Conservation (phyloP, 1,284 basidiomycete species). For the Naganishia sp. region DNA sequence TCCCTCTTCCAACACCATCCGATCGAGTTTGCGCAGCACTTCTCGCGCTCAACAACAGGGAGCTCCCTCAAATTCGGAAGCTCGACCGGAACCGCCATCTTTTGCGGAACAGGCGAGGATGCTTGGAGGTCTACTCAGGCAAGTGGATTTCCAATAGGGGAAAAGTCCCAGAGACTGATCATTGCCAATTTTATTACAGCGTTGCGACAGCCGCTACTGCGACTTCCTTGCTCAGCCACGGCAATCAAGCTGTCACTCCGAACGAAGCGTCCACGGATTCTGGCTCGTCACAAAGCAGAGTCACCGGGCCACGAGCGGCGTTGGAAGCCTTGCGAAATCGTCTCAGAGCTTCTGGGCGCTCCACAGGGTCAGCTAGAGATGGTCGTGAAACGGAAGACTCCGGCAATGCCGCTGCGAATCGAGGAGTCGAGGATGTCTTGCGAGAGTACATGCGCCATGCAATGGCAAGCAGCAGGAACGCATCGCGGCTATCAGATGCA, state of each 20-base stretch:
- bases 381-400: slow-evolving; percentile 1
- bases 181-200: slow-evolving; percentile 39
- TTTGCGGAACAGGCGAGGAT: slow-evolving; percentile 50
- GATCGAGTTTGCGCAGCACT: too few species aligned
- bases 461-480: slow-evolving; percentile 40
- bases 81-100: slow-evolving; percentile 31
- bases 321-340: slow-evolving; percentile 47
- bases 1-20: too few species aligned
- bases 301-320: slow-evolving; percentile 30
- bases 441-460: slow-evolving; percentile 48
- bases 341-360: slow-evolving; percentile 37
- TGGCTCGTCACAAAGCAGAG: slow-evolving; percentile 35
- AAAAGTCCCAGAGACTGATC: slow-evolving; percentile 48
- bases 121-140: slow-evolving; percentile 52
- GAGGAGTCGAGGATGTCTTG: slow-evolving; percentile 45
- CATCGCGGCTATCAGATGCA: not conserved
- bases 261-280: slow-evolving; percentile 31
- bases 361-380: slow-evolving; percentile 9
- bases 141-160: slow-evolving; percentile 22
- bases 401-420: slow-evolving; percentile 18
- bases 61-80: too few species aligned
- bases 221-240: slow-evolving; percentile 41
- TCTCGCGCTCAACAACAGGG: too few species aligned
- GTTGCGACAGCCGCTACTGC: slow-evolving; percentile 52
- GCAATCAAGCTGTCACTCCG: slow-evolving; percentile 1